Evolutionary conservation across 352 stramenopile species (phyloP), one percentile per base, ranked within the genome.

Genomic region (Pseudoperonospora humuli): DNA sequence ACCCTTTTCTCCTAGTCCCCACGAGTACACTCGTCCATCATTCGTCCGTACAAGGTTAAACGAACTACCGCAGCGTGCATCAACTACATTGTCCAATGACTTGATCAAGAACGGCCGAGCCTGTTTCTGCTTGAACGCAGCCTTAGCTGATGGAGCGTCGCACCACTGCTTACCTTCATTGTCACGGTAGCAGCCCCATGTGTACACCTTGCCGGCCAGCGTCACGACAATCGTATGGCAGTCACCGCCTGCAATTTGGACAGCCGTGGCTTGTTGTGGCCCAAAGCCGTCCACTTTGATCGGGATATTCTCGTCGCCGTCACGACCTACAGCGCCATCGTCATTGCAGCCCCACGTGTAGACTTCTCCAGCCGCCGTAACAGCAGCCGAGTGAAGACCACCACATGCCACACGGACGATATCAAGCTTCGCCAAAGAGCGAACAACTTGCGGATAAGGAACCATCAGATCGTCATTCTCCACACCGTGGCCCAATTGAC

Each of bases 171-270:
- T 95, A 34, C 91, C 92, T 62, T 98, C 91, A 67, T 97, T 97
- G 72, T 98, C 94, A 46, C 97, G 96, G 74, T 97, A 98, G 44
- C 69, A 88, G 31, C 96, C 96, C 88, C 91, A 98, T 8, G 88
- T 78, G 57, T 85, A 98, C 7, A 98, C 89, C 17, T 87, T 81
- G 2, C 96, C 96, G 2, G 68, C 61, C 1, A 86, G 48, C 18
- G 76, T 86, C 19, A 98, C 58, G 6, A 94, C 86, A 0, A 96
- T 53, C 14, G 86, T 96, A 64, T 98, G 95, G 39, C 77, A 96
- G 46, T 98, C 95, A n/a, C 96, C 96, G 10, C 89, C 90, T 8
- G 80, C 80, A 24, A 97, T 63, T 45, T 86, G 64, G n/a, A 88
- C 54, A 1, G 70, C 72, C 6, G 48, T 49, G 7, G 52, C 53